Evolutionary conservation across 2,329 filamentous ascomycete species (phyloP), one percentile per base, ranked within the genome.

Genomic region (Colletotrichum musicola): DNA sequence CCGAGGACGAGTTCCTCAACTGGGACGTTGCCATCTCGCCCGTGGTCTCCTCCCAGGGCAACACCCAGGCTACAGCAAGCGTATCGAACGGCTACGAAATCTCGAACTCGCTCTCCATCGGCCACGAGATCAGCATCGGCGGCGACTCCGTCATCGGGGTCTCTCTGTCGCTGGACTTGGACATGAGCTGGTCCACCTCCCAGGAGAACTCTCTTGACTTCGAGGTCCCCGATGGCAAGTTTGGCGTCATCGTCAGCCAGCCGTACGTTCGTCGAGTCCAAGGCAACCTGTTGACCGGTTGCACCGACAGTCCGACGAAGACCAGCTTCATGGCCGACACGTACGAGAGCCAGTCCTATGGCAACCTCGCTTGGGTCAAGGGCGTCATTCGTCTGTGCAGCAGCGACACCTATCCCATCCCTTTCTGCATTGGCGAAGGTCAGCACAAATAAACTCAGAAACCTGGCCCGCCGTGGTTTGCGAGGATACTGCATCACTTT

Each of bases 201-300:
- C 18, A 49, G 18, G 20, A 20, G 46, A 49, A 12, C 3, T 20
- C 71, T 0, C 78, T 80, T 61, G 64, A 66, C 4, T 80, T 75
- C 54, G 68, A 64, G 4, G 74, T 83, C 0, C 79, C 80, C 0
- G 70, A 62, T 1, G 78, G 76, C 35, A 77, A 79, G 71, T 79
- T 77, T 59, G 81, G 80, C 27, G 74, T 78, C 20, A 77, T 81
- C 27, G 79, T 83, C 18, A 81, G 76, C 71, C 72, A 82, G 79
- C 72, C 77, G 72, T 6, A 73, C 70, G 72, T 79, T 73, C 20
- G 76, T 72, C 66, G 75, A 75, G 18, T 74, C 12, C 74, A 72
- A 13, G 81, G 80, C 27, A 76, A 74, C 44, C 62, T 79, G 4
- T 75, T 20, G 18, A 49, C 65, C 18, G 81, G 80, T 10, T 77